Base-by-base conservation (phyloP, 2,329 filamentous ascomycete species). In the Penicillium sp. region DNA sequence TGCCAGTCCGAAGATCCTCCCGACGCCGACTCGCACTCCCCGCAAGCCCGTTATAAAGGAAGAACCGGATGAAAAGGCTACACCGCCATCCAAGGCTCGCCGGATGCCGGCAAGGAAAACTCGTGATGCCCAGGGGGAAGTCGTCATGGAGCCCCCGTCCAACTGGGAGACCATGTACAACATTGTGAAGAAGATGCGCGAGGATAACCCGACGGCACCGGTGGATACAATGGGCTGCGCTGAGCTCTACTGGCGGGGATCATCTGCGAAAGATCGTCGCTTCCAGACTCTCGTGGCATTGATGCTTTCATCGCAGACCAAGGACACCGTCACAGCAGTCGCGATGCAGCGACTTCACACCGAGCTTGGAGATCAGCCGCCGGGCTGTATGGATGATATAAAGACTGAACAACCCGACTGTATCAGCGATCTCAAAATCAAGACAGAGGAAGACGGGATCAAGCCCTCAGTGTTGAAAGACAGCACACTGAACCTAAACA, bases 221-320 rank as follows among this genome's bases (percentile, higher is more conserved):
- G 93, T 98, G 9, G 93, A 98, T 69, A 97, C 92, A 0, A 96
- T 97, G 91, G 93, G 93, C 9, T 98, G 93, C 71, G 90, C 72
- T 23, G 69, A 76, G 41, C 60, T 75, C 7, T 69, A 72, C 55
- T 75, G 71, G 71, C 67, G 65, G 6, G 63, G 63, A 0, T 74
- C 73, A 0, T 66, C 68, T 15, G 71, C 72, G 1, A 68, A 75
- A 47, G 80, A 86, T 64, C 83, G 83, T 66, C 81, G 91, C 6
- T 91, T 95, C 61, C 91, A 96, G 64, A 95, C 89, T 3, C 80
- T 96, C 27, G 78, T 95, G 33, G 82, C 90, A 12, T 77, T 96
- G 54, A 95, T 96, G 91, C 79, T 96, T 29, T 92, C 87, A 31
- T 89, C 86, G 43, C 91, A 96, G 74, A 96, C 91, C 8, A 95